Evolutionary conservation across 2,329 filamentous ascomycete genomes (phyloP), one percentile per base, ranked within the genome.

Genomic region (Lasiodiplodia sp.): DNA sequence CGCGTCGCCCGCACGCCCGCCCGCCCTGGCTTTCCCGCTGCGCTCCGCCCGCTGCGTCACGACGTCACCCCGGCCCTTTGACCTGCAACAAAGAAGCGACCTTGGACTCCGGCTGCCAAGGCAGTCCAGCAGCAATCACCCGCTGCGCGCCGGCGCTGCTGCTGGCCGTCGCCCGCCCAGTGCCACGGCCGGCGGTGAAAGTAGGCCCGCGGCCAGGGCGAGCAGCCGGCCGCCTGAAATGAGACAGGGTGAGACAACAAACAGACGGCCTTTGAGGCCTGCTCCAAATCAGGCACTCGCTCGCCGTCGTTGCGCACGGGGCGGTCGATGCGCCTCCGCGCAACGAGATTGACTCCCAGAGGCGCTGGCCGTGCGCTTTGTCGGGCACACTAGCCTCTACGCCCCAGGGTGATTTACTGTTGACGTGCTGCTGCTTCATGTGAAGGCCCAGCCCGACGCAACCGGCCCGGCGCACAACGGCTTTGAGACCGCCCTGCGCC

Each of bases 301-400:
- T 47, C 38, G 44, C 47, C 16, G 11, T 38, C 47, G 60, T 38
- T 64, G 60, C 60, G 60, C 60, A 64, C 60, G 28, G 38, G 44
- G 47, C 60, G 60, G 60, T 28, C 60, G 60, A 64, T 37, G 60
- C 60, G 47, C 38, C 47, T 52, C 40, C 60, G 28, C 47, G 57
- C 44, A 64, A 64, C 60, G 47, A 64, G 44, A 64, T 64, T 64
- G 47, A 40, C 60, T 52, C 52, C 60, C n/a, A 64, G 31, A 52
- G 28, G 60, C 60, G 56, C 56, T 57, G 60, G 60, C 60, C 60
- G 60, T 64, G 60, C 60, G 60, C 44, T 64, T 64, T 64, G 60
- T 64, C 37, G 60, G 60, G 37, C 47, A 21, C 60, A 31, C 31
- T 23, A 31, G 60, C 44, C 60, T 38, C 44, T 12, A 28, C 14